Conservation (phyloP, 2,329 filamentous ascomycete genomes). For the Paraphaeosphaeria sporulosa region DNA sequence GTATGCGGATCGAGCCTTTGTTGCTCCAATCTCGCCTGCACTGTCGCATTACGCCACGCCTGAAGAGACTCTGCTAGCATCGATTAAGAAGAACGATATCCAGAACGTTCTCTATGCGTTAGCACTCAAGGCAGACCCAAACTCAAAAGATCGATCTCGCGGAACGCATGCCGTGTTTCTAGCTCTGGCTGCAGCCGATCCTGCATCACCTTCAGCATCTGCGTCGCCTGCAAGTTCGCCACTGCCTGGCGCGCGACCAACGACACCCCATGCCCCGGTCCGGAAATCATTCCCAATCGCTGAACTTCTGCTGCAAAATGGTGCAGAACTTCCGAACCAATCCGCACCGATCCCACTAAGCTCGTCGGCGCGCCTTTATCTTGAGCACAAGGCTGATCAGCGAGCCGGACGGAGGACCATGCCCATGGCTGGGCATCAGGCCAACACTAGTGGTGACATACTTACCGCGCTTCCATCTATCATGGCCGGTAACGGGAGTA, state of each 20-base stretch:
- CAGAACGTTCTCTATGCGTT: conserved; percentile 91
- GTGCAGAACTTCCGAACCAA: conserved; percentile 80
- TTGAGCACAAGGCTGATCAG: conserved; percentile 75
- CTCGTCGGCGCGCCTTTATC: conserved; percentile 78
- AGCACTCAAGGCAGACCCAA: conserved; percentile 85
- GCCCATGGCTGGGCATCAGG: conserved; percentile 60
- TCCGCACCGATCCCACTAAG: conserved; percentile 86
- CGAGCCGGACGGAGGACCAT: conserved; percentile 46
- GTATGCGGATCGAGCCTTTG: conserved; percentile 84
- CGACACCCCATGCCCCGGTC: conserved; percentile 48
- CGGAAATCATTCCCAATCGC: conserved; percentile 80
- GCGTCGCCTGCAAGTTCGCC: conserved; percentile 55
- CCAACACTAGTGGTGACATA: conserved; percentile 61
- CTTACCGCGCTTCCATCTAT: conserved; percentile 68
- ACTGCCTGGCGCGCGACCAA: conserved; percentile 50
- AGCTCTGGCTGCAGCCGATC: conserved; percentile 90
- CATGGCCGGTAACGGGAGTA: conserved; percentile 49
- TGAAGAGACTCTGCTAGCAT: conserved; percentile 88
- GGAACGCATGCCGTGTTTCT: conserved; percentile 90
- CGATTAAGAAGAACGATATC: conserved; percentile 96
- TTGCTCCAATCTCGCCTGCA: conserved; percentile 78
- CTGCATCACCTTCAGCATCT: conserved; percentile 72
- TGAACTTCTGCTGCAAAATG: conserved; percentile 91
- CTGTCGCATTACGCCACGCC: conserved; percentile 78
- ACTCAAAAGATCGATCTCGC: conserved; percentile 78